Evolutionary conservation across 495 filamentous ascomycete species (phyloP), one percentile per base, ranked within the genome.

Genomic region (Patellaria atrata): DNA sequence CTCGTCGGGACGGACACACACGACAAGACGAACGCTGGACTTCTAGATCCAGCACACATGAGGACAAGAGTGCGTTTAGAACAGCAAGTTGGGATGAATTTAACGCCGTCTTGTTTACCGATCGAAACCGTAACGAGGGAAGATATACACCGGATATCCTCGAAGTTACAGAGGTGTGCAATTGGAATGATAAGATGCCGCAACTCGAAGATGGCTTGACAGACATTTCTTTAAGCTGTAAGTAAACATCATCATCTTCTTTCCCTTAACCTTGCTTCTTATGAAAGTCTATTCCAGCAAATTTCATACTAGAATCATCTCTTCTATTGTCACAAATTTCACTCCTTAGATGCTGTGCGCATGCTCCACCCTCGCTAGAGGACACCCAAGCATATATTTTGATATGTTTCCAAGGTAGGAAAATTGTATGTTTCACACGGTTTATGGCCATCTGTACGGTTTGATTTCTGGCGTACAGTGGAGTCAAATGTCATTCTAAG

Each of bases 61-160:
- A 54, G 19, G 64, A 82, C 36, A 52, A 49, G 1, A 45, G 55
- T 3, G 48, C 52, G 25, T 45, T 60, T 11, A 77, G 77, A 0
- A 75, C 77, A 3, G 79, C 77, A 5, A 65, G 54, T 14, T 81
- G 68, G 63, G 54, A 40, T 0, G 82, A 87, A 42, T 85, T 87
- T 43, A 58, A 65, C 15, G 40, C 41, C 1, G 69, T 65, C 22
- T 55, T 85, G 44, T 64, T 71, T 42, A 54, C 62, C 9, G 53
- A 71, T 30, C 82, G 87, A 55, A 68, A 67, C 4, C 56, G 68
- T 54, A 64, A 79, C 41, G 82, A 91, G 56, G 64, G 56, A 49
- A 68, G 68, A 26, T 85, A 80, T 52, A 89, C 79, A 21, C 78
- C 79, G 10, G 67, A 64, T 34, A 68, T 83, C 5, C 58, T 71